A percentile compares a stretch with the other conserved stretches of the same genome.
Conservation (phyloP, 352 stramenopile genomes). For the Pythium apleroticum region DNA sequence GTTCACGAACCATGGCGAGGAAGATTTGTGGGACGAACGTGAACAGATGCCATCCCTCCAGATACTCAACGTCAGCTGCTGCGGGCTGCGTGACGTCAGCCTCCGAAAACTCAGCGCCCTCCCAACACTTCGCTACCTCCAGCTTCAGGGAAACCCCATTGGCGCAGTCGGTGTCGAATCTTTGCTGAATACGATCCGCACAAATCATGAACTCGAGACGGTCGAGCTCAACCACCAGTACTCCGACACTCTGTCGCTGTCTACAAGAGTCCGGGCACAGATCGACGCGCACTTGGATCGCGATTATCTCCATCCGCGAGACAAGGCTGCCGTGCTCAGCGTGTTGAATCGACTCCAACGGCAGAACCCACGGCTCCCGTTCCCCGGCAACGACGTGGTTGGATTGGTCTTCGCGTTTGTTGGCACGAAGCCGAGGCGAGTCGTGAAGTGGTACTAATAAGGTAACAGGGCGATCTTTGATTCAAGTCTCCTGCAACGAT, state of each 20-base stretch:
- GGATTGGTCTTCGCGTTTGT: not conserved
- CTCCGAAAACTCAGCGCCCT: not conserved
- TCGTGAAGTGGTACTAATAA: not conserved
- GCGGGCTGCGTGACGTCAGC: not conserved
- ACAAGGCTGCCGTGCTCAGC: constrained; percentile 2
- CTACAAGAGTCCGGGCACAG: not conserved
- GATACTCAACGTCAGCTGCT: not conserved
- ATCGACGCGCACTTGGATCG: not conserved
- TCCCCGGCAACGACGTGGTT: not conserved
- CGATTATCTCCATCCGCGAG: not conserved
- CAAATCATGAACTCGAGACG: not conserved
- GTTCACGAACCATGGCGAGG: not conserved
- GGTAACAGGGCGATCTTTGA: not conserved
- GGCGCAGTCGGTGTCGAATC: not conserved
- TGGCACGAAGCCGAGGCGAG: not conserved
- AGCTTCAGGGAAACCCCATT: not conserved
- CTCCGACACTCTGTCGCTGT: not conserved
- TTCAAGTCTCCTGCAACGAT: not conserved
- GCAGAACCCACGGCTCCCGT: not conserved
- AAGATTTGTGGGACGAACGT: not conserved
- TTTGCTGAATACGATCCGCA: not conserved
- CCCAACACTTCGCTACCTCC: not conserved
- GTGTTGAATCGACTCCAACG: not conserved
- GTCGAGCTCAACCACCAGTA: not conserved
- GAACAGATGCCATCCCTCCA: not conserved